Percentiles rank a stretch among this genome's conserved stretches.
These are phyloP conservation scores for Aegilops longissima DNA, from an alignment of 176 grass and related monocot genomes.

Conservation along the genomic window DNA sequence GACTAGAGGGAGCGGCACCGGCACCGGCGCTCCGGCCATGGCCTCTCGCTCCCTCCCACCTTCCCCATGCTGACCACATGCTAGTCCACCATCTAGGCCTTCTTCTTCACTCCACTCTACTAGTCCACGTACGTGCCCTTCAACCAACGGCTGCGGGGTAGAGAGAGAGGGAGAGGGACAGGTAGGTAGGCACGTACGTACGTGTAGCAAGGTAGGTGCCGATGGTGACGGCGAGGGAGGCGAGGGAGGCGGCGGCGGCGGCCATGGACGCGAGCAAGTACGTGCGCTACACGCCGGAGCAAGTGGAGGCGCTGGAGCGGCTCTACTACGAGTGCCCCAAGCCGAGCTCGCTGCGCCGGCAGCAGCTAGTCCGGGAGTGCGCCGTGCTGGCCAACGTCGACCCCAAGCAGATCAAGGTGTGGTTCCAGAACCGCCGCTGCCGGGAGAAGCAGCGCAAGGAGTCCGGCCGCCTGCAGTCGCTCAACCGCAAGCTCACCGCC, in stretches of 20 bases:
- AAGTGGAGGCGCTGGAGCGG: conserved; percentile 76
- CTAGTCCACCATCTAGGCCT: not conserved
- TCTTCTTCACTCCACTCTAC: not conserved
- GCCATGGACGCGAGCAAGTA: conserved; percentile 76
- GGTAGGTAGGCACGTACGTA: not conserved
- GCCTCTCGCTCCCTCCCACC: conserved; percentile 30
- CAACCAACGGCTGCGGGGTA: not conserved
- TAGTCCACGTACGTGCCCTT: not conserved
- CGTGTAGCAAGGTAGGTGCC: not conserved
- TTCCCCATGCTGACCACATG: conserved; percentile 27
- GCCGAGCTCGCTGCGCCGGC: conserved; percentile 70
- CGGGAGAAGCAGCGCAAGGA: conserved; percentile 91
- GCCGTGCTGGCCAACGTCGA: conserved; percentile 64
- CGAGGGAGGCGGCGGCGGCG: conserved; percentile 14
- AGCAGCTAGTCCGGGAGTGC: conserved; percentile 80
- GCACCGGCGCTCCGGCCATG: conserved; percentile 60
- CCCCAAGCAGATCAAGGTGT: conserved; percentile 90
- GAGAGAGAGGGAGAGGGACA: not conserved
- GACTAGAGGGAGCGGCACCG: conserved; percentile 26
- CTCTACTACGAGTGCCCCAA: conserved; percentile 83
- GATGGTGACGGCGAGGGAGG: conserved; percentile 61
- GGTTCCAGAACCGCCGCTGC: conserved; percentile 88
- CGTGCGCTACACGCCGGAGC: conserved; percentile 81
- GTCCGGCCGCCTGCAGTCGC: conserved; percentile 51
- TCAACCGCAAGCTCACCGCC: conserved; percentile 77